Evolutionary conservation across 176 grass and related monocot species (phyloP).

Genomic region (Carex littledalei): DNA sequence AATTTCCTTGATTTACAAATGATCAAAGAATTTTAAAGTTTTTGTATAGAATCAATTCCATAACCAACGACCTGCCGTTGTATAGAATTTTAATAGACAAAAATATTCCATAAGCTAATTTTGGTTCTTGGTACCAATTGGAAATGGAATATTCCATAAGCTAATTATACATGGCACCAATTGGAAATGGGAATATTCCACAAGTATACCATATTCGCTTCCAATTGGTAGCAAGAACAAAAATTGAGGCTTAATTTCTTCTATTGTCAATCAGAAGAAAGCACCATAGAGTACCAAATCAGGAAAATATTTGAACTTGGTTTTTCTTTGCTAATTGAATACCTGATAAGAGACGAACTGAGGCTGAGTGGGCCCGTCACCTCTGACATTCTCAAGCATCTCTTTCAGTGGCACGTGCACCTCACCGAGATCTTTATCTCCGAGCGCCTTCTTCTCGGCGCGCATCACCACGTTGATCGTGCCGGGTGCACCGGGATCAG

Average conservation of each 20-base stretch:
- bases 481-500: background rate
- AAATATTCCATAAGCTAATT: background rate
- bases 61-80: background rate
- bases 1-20: background rate
- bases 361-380: constrained; percentile 25
- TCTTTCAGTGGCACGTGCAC: constrained; percentile 68
- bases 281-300: too few relatives aligned
- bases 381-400: constrained; percentile 33
- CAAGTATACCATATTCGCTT: background rate
- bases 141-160: background rate
- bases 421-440: constrained; percentile 73
- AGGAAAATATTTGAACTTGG: too few relatives aligned
- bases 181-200: background rate
- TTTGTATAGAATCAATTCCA: background rate
- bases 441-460: constrained; percentile 55
- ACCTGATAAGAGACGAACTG: constrained; percentile 73
- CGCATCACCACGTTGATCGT: constrained; percentile 55
- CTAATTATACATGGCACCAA: background rate
- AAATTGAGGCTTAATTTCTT: background rate
- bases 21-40: background rate
- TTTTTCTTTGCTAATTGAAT: background rate
- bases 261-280: background rate
- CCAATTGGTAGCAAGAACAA: background rate
- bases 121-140: background rate
- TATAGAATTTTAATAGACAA: background rate